These are phyloP conservation scores for Phytophthora quininea DNA, from an alignment of 352 stramenopile genomes.

Conservation along the genomic window DNA sequence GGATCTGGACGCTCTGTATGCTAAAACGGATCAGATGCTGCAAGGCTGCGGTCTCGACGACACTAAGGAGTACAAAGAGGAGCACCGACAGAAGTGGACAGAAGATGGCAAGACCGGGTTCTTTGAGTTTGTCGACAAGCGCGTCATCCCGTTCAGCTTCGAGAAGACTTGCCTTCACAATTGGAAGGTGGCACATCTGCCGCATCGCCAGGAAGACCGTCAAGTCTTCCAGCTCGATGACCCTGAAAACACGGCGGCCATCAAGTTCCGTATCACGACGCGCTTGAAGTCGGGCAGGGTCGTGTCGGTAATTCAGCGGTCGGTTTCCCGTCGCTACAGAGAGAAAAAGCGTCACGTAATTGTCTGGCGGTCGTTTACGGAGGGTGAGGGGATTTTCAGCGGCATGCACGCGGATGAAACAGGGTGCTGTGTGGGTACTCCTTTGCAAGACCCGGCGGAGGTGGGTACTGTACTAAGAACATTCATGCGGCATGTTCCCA, in stretches of 20 bases:
- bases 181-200: constrained; percentile 9
- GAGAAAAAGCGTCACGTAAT: constrained; percentile 18
- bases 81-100: constrained; percentile 4
- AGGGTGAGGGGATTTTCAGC: constrained; percentile 24
- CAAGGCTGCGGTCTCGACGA: background rate
- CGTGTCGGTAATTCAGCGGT: constrained; percentile 23
- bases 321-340: constrained; percentile 17
- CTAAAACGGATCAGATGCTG: constrained; percentile 16
- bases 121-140: constrained; percentile 16
- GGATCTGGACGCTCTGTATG: constrained; percentile 11
- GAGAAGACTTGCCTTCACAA: background rate
- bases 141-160: constrained; percentile 15
- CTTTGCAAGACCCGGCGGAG: background rate
- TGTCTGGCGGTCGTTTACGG: constrained; percentile 25
- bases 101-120: constrained; percentile 16
- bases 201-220: constrained; percentile 17
- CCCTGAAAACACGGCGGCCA: constrained; percentile 14
- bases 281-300: constrained; percentile 4
- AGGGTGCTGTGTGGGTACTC: constrained; percentile 14
- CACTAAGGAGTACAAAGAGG: constrained; percentile 2
- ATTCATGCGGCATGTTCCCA: constrained; percentile 17
- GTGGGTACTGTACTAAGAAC: constrained; percentile 13
- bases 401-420: constrained; percentile 28
- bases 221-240: constrained; percentile 17
- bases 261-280: constrained; percentile 25